Evolutionary conservation across 2,329 filamentous ascomycete species (phyloP), one percentile per base, ranked within the genome.

Genomic region (Paracoccidioides lutzii): DNA sequence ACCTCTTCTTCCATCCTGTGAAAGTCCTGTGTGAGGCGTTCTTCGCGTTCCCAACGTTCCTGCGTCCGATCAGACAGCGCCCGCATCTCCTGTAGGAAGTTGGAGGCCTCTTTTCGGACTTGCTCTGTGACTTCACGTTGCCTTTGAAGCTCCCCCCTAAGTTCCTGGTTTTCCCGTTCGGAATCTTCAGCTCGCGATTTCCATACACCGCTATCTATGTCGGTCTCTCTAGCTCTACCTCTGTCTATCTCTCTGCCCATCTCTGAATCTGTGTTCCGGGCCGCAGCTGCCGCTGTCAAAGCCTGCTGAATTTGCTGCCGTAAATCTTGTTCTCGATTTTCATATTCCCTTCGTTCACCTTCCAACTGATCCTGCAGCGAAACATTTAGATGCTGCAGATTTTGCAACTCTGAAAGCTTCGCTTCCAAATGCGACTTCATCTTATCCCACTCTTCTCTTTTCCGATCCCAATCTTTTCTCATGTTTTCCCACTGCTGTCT

Each of bases 71-170:
- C 80, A 4, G 90, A 94, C 49, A 97, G 78, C 48, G 81, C 76
- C 59, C 88, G 84, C 93, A 97, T 98, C 70, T 98, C 93, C 59
- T 81, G 79, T 45, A 98, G 72, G 67, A 91, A 95, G 52, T 83
- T 80, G 56, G 88, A 83, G 0, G 90, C 90, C 72, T 96, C 88
- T 55, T 80, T 81, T 30, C 88, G 83, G 37, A 96, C 93, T 64
- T 95, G 87, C 59, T 94, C 86, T 0, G 90, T 95, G 2, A 93
- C 80, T 56, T 85, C 80, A 62, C 89, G 84, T 68, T 97, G 91
- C 60, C 90, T 79, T 53, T 76, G 74, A 28, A 91, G 72, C 35
- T 85, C 79, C 40, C 71, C 69, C 60, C 85, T 81, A 28, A 90
- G 72, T 45, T 81, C 80, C 56, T 84, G 78, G 63, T 96, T 87